phyloP scores from a whole-genome alignment of 2,329 filamentous ascomycete genomes.

The Xylariales sp. region DNA sequence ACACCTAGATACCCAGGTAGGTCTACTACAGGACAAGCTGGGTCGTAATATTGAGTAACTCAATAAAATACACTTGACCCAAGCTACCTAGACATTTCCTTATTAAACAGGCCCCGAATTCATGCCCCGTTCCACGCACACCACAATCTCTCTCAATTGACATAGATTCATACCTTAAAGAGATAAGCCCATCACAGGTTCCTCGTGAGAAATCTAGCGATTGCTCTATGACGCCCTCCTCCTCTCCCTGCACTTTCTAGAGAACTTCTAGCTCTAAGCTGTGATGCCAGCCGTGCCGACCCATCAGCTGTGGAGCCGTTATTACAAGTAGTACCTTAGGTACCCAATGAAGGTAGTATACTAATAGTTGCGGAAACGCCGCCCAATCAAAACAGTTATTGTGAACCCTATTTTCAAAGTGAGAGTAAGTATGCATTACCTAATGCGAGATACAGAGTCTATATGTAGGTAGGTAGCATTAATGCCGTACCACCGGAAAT shows the following conservation, averaged over 20 bases:
- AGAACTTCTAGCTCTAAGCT: constrained; percentile 2
- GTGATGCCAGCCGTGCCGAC: background rate
- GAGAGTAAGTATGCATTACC: constrained; percentile 13
- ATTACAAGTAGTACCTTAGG: background rate
- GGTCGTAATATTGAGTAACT: too few relatives aligned
- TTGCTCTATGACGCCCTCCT: background rate
- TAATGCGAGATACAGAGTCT: background rate
- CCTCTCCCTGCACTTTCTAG: background rate
- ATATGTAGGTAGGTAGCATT: background rate
- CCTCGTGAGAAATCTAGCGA: background rate
- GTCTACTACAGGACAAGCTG: too few relatives aligned
- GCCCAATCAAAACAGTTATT: constrained; percentile 18
- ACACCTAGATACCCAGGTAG: background rate
- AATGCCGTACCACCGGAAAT: too few relatives aligned
- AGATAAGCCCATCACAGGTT: background rate
- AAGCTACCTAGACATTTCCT: too few relatives aligned
- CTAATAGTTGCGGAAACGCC: background rate
- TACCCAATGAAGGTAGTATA: too few relatives aligned
- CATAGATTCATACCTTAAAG: background rate
- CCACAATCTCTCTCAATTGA: background rate
- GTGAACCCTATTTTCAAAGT: constrained; percentile 15
- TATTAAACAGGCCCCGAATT: too few relatives aligned
- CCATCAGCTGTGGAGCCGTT: constrained; percentile 1
- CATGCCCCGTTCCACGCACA: too few relatives aligned
- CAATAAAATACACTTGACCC: too few relatives aligned